These are phyloP conservation scores for Colletotrichum tofieldiae DNA, from an alignment of 2,329 filamentous ascomycete species.

Conservation along the genomic window DNA sequence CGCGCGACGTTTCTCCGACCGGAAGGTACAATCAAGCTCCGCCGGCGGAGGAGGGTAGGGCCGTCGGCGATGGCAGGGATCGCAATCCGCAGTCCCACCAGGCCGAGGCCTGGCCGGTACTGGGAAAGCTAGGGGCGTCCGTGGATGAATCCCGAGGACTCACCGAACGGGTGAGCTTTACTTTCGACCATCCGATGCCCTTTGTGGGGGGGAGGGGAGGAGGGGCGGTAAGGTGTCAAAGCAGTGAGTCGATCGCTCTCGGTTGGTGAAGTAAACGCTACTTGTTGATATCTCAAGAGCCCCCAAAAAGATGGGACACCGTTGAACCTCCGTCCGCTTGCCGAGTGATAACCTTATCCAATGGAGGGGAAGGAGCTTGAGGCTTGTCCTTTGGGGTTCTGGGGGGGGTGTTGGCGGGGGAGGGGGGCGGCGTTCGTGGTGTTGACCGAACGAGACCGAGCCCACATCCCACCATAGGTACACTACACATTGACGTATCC, in stretches of 20 bases:
- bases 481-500: not conserved
- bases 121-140: slow-evolving; percentile 11
- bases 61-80: not conserved
- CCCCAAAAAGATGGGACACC: not conserved
- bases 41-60: not conserved
- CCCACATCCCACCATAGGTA: not conserved
- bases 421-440: slow-evolving; percentile 1
- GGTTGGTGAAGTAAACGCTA: not conserved
- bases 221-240: not conserved
- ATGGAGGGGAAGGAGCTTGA: not conserved
- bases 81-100: not conserved
- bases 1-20: not conserved
- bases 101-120: not conserved
- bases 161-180: slow-evolving; percentile 2
- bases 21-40: not conserved
- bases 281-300: not conserved
- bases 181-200: slow-evolving; percentile 7
- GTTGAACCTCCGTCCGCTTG: slow-evolving; percentile 2
- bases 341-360: slow-evolving; percentile 3
- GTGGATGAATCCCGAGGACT: slow-evolving; percentile 26
- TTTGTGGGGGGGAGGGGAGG: not conserved
- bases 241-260: not conserved
- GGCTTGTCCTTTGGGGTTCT: not conserved
- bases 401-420: not conserved
- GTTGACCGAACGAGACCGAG: not conserved